Conservation (phyloP, 176 grass and related monocot species). For the Rhynchospora breviuscula region DNA sequence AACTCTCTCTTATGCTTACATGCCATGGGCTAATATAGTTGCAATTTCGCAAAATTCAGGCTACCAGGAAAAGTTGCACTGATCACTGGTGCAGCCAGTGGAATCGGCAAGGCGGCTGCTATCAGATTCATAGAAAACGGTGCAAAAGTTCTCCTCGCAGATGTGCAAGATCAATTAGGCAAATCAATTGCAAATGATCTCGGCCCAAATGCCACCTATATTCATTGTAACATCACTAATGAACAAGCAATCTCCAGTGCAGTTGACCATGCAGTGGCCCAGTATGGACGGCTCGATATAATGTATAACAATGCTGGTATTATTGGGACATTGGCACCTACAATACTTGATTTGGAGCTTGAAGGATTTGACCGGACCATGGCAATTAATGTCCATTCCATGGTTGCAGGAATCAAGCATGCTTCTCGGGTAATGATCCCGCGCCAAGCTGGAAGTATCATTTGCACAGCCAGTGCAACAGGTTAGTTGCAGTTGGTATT, state of each 20-base stretch:
- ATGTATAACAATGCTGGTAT: conserved; percentile 61
- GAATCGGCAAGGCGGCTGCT: conserved; percentile 44
- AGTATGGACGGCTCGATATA: conserved; percentile 60
- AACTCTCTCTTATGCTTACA: background rate
- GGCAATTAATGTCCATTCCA: conserved; percentile 45
- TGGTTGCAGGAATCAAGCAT: conserved; percentile 61
- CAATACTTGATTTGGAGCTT: conserved; percentile 37
- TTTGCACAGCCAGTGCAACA: conserved; percentile 56
- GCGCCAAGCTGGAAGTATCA: conserved; percentile 36
- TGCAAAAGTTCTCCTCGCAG: conserved; percentile 48
- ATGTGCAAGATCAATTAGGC: conserved; percentile 46
- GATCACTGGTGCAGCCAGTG: conserved; percentile 55
- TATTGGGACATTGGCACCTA: background rate
- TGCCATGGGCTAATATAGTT: background rate
- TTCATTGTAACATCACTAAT: conserved; percentile 52
- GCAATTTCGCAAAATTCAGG: conserved; percentile 26
- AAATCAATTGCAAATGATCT: conserved; percentile 28
- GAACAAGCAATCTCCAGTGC: conserved; percentile 41
- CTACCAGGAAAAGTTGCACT: conserved; percentile 39
- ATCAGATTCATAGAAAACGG: conserved; percentile 46
- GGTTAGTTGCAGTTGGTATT: conserved; percentile 17
- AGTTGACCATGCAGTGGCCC: conserved; percentile 42
- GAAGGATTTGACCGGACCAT: conserved; percentile 69
- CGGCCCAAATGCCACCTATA: conserved; percentile 26
- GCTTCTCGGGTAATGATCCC: conserved; percentile 78